phyloP scores from a whole-genome alignment of 164 flowering plant species.

The Chloranthus sessilifolius region DNA sequence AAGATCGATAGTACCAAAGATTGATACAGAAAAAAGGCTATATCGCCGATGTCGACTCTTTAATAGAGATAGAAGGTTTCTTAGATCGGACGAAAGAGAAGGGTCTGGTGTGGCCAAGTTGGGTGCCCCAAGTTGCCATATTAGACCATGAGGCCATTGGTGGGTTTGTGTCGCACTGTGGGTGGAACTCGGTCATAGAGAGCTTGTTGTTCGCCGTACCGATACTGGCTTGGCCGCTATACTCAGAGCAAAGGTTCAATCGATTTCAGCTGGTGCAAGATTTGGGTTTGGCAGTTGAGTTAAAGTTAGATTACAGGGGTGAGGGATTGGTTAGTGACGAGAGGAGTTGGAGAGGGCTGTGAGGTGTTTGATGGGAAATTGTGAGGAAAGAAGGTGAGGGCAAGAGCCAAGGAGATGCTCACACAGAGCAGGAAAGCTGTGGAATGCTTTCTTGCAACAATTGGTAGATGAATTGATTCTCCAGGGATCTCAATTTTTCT shows the following conservation, averaged over 20 bases:
- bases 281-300: not conserved
- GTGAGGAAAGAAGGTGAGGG: not conserved
- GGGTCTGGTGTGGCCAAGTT: not conserved
- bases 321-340: not conserved
- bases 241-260: constrained; percentile 2
- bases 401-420: not conserved
- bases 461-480: too few species aligned
- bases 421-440: too few species aligned
- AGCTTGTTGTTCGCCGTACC: constrained; percentile 1
- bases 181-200: constrained; percentile 4
- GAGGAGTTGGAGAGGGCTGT: not conserved
- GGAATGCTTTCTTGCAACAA: not conserved
- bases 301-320: not conserved
- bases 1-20: too few species aligned
- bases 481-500: too few species aligned
- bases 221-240: constrained; percentile 1
- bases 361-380: constrained; percentile 3
- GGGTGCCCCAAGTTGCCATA: constrained; percentile 2
- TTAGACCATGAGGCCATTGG: not conserved
- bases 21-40: too few species aligned
- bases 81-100: not conserved
- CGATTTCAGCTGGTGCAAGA: not conserved
- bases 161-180: constrained; percentile 5
- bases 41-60: too few species aligned
- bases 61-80: not conserved